Evolutionary conservation across 1,284 basidiomycete genomes (phyloP), one percentile per base, ranked within the genome.

Genomic region (Marasmius sp.): DNA sequence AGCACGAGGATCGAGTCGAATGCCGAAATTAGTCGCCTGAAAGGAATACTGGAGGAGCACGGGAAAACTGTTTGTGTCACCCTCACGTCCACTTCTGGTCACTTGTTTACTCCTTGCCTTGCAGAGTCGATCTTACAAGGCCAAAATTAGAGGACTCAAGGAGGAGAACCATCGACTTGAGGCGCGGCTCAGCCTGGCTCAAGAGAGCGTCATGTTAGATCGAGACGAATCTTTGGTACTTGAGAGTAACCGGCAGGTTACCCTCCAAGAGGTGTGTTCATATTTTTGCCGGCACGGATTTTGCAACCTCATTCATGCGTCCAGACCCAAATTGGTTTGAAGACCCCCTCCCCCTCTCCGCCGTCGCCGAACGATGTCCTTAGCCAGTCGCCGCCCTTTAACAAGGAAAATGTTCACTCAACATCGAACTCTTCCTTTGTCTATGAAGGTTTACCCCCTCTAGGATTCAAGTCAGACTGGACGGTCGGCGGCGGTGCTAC

Each of bases 391-490:
- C 50, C 50, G n/a, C 52, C 36, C 37, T n/a, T 16, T 12, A 36
- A 54, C 34, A 54, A 54, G 37, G 52, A 54, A 54, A 54, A 54
- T 36, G 20, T 36, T 6, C 33, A 38, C 34, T 10, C 9, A n/a
- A 27, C 27, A 27, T 27, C 27, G 27, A 54, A 37, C 3, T 36
- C 16, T 48, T 20, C 45, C 11, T n/a, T 34, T 41, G 55, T 20
- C 22, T 57, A 57, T 22, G 66, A 68, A 11, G 67, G 69, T 1
- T 64, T 70, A 65, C 65, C 67, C 33, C 54, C 45, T 11, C 68
- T 66, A 6, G 67, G 69, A 10, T 70, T 70, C 39, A 57, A 52
- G 14, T 69, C 61, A 36, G 65, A 67, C 45, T 68, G 67, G 67
- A 61, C 61, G 45, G 48, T 69, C 60, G 49, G 39, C 27, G 51